These are phyloP conservation scores for Talaromyces islandicus DNA, from an alignment of 2,329 filamentous ascomycete genomes.

Conservation along the genomic window DNA sequence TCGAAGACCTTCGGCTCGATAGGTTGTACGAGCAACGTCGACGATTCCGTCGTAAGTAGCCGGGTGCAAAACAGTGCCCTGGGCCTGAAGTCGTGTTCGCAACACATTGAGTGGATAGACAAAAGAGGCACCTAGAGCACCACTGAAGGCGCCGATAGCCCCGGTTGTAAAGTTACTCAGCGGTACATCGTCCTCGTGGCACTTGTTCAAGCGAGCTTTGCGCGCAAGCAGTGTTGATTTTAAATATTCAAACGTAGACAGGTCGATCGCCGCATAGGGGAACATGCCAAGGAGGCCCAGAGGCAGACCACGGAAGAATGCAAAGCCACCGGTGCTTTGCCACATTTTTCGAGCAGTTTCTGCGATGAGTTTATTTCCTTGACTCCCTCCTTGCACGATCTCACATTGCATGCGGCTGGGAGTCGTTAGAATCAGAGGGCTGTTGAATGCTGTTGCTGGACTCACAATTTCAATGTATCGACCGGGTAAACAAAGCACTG, in stretches of 20 bases:
- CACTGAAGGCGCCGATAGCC: constrained; percentile 82
- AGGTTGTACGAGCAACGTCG: constrained; percentile 80
- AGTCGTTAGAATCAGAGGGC: neutral
- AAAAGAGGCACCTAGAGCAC: constrained; percentile 84
- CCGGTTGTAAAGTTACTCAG: constrained; percentile 80
- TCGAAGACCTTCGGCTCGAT: constrained; percentile 73
- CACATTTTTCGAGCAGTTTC: constrained; percentile 85
- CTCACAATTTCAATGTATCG: constrained; percentile 61
- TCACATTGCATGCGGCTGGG: constrained; percentile 81
- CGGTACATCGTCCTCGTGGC: constrained; percentile 75
- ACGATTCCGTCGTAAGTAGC: constrained; percentile 84
- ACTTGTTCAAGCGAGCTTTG: constrained; percentile 62
- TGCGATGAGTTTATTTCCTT: constrained; percentile 74
- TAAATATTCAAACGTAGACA: constrained; percentile 89
- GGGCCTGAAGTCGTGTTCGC: constrained; percentile 84
- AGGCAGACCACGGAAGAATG: constrained; percentile 86
- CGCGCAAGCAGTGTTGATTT: constrained; percentile 68
- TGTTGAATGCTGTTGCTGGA: constrained; percentile 4
- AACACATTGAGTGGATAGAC: constrained; percentile 95
- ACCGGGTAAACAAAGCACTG: constrained; percentile 96
- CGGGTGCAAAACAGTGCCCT: constrained; percentile 87
- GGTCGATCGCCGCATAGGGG: constrained; percentile 92
- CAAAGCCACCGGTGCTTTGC: constrained; percentile 63
- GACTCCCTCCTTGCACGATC: constrained; percentile 77
- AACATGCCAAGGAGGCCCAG: constrained; percentile 97